Percentiles rank a stretch among this genome's conserved stretches.
These are phyloP conservation scores for Neurospora sp. DNA, from an alignment of 495 filamentous ascomycete genomes.

Conservation along the genomic window DNA sequence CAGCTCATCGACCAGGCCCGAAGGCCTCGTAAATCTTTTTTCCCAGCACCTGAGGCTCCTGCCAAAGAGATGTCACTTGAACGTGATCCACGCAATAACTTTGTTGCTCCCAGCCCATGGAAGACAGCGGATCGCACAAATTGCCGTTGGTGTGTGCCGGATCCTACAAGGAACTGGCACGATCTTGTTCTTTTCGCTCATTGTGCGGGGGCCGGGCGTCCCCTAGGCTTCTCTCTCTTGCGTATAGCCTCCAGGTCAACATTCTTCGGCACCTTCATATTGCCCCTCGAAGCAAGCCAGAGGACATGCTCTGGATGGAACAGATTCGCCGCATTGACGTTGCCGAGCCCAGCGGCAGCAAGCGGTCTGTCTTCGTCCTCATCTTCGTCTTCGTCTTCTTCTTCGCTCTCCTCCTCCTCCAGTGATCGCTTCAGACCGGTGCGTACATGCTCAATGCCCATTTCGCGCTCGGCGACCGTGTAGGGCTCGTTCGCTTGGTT, in stretches of 20 bases:
- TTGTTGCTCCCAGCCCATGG: not conserved
- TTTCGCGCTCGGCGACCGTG: conserved; percentile 57
- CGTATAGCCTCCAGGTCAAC: conserved; percentile 13
- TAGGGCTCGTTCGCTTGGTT: conserved; percentile 45
- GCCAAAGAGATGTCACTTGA: not conserved
- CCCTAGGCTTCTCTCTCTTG: not conserved
- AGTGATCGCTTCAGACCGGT: conserved; percentile 53
- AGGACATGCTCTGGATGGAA: conserved; percentile 20
- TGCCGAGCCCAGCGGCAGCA: not conserved
- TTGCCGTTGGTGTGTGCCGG: not conserved
- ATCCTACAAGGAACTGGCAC: not conserved
- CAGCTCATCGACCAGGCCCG: not conserved
- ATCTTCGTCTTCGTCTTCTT: conserved; percentile 48
- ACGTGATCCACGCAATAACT: not conserved
- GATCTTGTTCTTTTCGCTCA: not conserved
- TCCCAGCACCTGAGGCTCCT: not conserved
- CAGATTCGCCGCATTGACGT: not conserved
- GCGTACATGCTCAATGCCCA: conserved; percentile 57
- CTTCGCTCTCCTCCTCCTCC: conserved; percentile 45
- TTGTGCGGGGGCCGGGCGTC: not conserved
- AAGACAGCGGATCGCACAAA: not conserved
- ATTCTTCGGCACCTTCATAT: conserved; percentile 19
- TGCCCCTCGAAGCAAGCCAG: conserved; percentile 26
- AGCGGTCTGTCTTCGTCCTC: conserved; percentile 30
- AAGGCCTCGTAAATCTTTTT: not conserved